These are phyloP conservation scores for Lactarius sanguifluus DNA, from an alignment of 768 basidiomycete genomes.

Conservation along the genomic window DNA sequence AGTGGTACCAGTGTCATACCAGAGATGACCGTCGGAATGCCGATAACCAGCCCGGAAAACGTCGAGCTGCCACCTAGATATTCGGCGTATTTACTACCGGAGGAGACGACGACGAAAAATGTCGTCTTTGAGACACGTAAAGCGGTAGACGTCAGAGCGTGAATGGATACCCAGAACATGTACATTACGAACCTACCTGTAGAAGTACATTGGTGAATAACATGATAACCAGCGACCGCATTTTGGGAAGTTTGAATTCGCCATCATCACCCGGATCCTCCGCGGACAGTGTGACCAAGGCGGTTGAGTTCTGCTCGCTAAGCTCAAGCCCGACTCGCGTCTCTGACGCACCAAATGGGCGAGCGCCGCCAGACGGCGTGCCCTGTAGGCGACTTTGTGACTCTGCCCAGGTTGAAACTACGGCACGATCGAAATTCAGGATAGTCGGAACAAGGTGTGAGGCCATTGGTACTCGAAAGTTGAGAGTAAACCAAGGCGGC, in stretches of 20 bases:
- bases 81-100: slow-evolving; percentile 61
- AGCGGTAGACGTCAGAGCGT: background rate
- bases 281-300: background rate
- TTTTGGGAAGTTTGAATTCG: slow-evolving; percentile 51
- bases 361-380: background rate
- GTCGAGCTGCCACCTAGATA: slow-evolving; percentile 65
- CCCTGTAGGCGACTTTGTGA: background rate
- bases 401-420: background rate
- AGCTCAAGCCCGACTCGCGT: background rate
- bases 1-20: slow-evolving; percentile 59
- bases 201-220: slow-evolving; percentile 45
- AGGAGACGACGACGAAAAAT: slow-evolving; percentile 70
- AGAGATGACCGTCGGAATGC: slow-evolving; percentile 64
- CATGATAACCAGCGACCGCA: slow-evolving; percentile 46
- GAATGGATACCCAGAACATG: background rate
- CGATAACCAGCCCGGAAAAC: slow-evolving; percentile 67
- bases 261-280: slow-evolving; percentile 27
- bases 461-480: background rate
- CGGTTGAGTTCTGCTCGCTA: background rate
- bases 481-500: background rate
- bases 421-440: slow-evolving; percentile 9
- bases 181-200: slow-evolving; percentile 45
- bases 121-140: slow-evolving; percentile 46
- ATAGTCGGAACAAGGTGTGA: slow-evolving; percentile 12
- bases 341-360: background rate